Evolutionary conservation across 129 eudicot species (phyloP).

Genomic region (Flaveria linearis): DNA sequence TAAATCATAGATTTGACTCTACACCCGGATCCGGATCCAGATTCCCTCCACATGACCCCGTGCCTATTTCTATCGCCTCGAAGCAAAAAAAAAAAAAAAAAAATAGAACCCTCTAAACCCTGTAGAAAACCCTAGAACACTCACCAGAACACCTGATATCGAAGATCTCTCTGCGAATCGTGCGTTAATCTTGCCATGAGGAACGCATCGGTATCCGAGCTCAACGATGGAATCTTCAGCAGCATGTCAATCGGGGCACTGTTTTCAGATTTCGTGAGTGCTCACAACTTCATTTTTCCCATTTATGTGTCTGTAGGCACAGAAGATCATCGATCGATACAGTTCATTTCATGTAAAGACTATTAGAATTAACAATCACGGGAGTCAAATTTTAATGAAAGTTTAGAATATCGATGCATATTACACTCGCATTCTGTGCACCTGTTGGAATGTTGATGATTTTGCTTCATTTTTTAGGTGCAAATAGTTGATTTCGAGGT

Average conservation of each 20-base stretch:
- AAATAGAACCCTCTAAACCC: slow-evolving; percentile 13
- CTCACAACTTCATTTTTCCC: not conserved
- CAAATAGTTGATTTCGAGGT: not conserved
- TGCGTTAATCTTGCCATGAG: slow-evolving; percentile 28
- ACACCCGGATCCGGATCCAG: too few relatives aligned
- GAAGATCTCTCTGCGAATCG: not conserved
- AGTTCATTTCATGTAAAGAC: slow-evolving; percentile 9
- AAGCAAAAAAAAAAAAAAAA: too few relatives aligned
- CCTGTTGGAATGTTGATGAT: slow-evolving; percentile 10
- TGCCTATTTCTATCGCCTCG: too few relatives aligned
- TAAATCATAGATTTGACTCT: too few relatives aligned
- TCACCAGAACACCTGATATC: not conserved
- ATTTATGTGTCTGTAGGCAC: not conserved
- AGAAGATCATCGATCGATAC: not conserved
- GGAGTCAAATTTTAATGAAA: not conserved
- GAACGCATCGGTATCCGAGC: slow-evolving; percentile 54
- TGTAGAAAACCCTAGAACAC: slow-evolving; percentile 21
- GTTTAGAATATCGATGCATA: slow-evolving; percentile 7
- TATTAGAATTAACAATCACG: not conserved
- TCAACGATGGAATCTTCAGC: slow-evolving; percentile 67
- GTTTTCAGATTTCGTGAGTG: slow-evolving; percentile 84
- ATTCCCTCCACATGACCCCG: too few relatives aligned
- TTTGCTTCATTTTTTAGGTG: slow-evolving; percentile 9
- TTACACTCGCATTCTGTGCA: slow-evolving; percentile 3
- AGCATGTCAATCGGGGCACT: slow-evolving; percentile 77